phyloP scores from a whole-genome alignment of 495 filamentous ascomycete genomes.

The Trichoderma parareesei region DNA sequence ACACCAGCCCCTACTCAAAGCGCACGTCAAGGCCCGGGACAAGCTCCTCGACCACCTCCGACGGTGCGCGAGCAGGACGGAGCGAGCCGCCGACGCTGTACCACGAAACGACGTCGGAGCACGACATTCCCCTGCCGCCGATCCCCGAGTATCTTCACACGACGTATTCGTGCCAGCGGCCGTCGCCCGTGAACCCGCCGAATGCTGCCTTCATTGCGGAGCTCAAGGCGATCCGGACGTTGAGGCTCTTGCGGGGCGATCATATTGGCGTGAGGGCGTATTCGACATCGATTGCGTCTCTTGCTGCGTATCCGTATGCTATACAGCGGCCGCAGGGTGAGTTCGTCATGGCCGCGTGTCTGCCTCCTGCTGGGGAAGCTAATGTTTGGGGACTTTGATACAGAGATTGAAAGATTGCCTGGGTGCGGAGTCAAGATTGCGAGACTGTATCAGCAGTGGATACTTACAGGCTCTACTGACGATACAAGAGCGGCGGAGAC shows the following conservation, averaged over 20 bases:
- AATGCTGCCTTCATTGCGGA: slow-evolving; percentile 71
- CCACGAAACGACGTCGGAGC: slow-evolving; percentile 63
- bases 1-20: not conserved
- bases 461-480: slow-evolving; percentile 44
- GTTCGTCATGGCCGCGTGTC: slow-evolving; percentile 34
- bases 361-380: not conserved
- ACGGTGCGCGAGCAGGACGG: not conserved
- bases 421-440: slow-evolving; percentile 79
- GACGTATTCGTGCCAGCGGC: slow-evolving; percentile 74
- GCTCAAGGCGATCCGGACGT: slow-evolving; percentile 64
- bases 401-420: slow-evolving; percentile 64
- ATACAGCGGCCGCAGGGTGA: slow-evolving; percentile 31
- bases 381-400: slow-evolving; percentile 25
- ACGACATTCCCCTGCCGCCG: slow-evolving; percentile 49
- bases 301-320: slow-evolving; percentile 68
- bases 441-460: slow-evolving; percentile 69
- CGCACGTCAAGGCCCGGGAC: not conserved
- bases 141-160: slow-evolving; percentile 65
- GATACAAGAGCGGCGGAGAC: slow-evolving; percentile 57
- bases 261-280: slow-evolving; percentile 82
- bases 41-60: not conserved
- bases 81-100: slow-evolving; percentile 33
- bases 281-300: slow-evolving; percentile 71
- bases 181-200: slow-evolving; percentile 58
- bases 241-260: slow-evolving; percentile 62